These are phyloP conservation scores for Salix arbutifolia DNA, from an alignment of 345 rosid species.

Conservation along the genomic window DNA sequence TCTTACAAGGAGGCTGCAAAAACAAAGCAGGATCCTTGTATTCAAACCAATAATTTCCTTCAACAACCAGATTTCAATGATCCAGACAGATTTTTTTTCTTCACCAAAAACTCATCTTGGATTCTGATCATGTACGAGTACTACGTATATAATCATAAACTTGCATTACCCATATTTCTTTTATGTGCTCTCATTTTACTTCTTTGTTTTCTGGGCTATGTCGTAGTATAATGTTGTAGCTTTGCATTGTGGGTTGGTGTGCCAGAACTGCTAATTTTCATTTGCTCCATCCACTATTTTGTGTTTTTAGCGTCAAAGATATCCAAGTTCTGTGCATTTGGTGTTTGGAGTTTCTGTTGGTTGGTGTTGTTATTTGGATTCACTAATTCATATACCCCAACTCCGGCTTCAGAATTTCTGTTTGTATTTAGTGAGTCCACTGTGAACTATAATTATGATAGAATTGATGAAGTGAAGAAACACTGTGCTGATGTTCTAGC, in stretches of 20 bases:
- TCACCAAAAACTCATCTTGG: too few relatives aligned
- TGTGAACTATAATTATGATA: conserved; percentile 42
- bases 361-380: conserved; percentile 20
- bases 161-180: neutral
- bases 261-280: conserved; percentile 2
- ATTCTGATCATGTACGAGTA: too few relatives aligned
- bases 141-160: too few relatives aligned
- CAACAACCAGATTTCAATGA: too few relatives aligned
- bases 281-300: neutral
- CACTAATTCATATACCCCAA: conserved; percentile 12
- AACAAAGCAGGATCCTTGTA: too few relatives aligned
- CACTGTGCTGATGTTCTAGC: conserved; percentile 50
- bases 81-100: too few relatives aligned
- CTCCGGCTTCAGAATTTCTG: conserved; percentile 2
- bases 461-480: conserved; percentile 56
- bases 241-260: neutral
- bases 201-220: neutral
- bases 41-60: too few relatives aligned
- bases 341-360: conserved; percentile 25
- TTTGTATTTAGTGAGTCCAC: conserved; percentile 18
- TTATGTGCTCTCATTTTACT: neutral
- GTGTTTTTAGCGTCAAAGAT: conserved; percentile 16
- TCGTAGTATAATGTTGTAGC: neutral
- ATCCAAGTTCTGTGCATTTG: conserved; percentile 11
- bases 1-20: too few relatives aligned